Percentiles rank a stretch among this genome's conserved stretches.
These are phyloP conservation scores for Beauveria sp. DNA, from an alignment of 2,329 filamentous ascomycete genomes.

Conservation along the genomic window DNA sequence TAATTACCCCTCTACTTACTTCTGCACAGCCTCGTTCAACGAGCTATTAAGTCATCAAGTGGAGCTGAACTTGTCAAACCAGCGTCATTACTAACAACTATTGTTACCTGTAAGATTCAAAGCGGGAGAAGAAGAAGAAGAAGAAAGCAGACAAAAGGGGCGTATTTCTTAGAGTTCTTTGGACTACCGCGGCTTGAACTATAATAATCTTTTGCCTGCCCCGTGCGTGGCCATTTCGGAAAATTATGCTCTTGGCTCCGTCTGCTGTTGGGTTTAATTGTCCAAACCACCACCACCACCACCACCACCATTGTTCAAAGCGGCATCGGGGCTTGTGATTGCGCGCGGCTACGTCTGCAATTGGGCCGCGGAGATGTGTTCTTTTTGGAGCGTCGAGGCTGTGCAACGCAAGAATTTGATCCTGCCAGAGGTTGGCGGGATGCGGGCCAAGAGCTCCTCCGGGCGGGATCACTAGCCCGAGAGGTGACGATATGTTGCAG, in stretches of 20 bases:
- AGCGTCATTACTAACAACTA: not conserved
- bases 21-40: constrained; percentile 1
- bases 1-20: not conserved
- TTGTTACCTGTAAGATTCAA: not conserved
- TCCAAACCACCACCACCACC: not conserved
- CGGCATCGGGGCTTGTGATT: not conserved
- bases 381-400: not conserved
- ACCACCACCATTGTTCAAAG: not conserved
- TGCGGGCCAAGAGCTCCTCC: not conserved
- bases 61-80: not conserved
- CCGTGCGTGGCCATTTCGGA: not conserved
- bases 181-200: not conserved
- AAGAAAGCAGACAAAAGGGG: not conserved
- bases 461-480: not conserved
- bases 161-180: not conserved
- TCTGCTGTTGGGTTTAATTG: not conserved
- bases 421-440: not conserved
- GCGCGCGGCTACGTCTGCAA: not conserved
- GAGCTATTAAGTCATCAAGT: not conserved
- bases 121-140: not conserved
- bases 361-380: not conserved
- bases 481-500: too few relatives aligned
- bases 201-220: not conserved
- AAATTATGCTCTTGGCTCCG: too few relatives aligned
- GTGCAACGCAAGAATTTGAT: not conserved